Evolutionary conservation across 176 grass and related monocot genomes (phyloP).

Genomic region (Carex parvula): DNA sequence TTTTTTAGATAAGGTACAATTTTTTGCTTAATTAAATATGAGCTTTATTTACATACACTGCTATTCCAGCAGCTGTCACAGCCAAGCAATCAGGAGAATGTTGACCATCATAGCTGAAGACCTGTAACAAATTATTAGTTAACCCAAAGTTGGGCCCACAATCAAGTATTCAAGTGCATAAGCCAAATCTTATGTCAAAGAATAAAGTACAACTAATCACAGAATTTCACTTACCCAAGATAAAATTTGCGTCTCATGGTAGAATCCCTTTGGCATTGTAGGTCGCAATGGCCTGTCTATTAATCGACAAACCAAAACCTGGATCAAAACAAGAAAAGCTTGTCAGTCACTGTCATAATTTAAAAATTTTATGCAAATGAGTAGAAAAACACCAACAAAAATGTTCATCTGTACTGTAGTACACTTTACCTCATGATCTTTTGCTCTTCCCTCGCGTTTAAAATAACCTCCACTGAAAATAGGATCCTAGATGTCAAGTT

Average conservation of each 20-base stretch:
- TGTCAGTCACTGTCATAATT: not conserved
- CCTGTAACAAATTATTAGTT: conserved; percentile 38
- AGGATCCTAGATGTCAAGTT: conserved; percentile 18
- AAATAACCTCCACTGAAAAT: conserved; percentile 89
- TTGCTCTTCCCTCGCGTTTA: conserved; percentile 95
- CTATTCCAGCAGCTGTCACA: conserved; percentile 94
- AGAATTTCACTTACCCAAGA: conserved; percentile 65
- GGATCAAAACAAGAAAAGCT: not conserved
- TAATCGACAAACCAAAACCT: conserved; percentile 91
- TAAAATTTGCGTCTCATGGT: conserved; percentile 89
- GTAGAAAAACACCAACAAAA: conserved; percentile 6
- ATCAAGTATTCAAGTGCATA: conserved; percentile 5
- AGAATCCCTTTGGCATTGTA: conserved; percentile 99
- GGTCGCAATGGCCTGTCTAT: conserved; percentile 93
- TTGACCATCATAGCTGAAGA: conserved; percentile 97
- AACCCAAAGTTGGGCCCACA: conserved; percentile 13
- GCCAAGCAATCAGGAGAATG: conserved; percentile 96
- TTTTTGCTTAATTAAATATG: conserved; percentile 13
- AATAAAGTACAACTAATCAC: conserved; percentile 16
- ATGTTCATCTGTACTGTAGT: conserved; percentile 31
- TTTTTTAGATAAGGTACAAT: not conserved
- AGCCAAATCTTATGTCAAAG: not conserved
- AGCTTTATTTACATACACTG: conserved; percentile 57
- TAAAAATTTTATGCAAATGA: not conserved
- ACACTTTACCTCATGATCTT: conserved; percentile 82